Evolutionary conservation across 23 red algal species (phyloP).

Genomic region (Gracilaria domingensis): DNA sequence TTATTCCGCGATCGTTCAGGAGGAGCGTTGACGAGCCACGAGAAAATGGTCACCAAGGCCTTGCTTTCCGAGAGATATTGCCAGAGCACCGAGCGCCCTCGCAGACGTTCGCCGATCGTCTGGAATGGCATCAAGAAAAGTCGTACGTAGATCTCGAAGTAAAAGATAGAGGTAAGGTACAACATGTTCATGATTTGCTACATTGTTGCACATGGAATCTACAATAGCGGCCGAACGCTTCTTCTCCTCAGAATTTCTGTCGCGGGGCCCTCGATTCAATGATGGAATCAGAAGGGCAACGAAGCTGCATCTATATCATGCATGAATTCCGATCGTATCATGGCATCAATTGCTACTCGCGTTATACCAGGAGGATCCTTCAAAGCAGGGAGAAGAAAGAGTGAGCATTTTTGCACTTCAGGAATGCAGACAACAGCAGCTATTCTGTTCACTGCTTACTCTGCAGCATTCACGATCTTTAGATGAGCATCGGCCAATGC

Average conservation of each 20-base stretch:
- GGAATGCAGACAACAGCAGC: constrained; percentile 89
- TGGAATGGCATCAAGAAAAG: constrained; percentile 89
- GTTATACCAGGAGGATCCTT: constrained; percentile 78
- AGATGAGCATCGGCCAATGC: constrained; percentile 95
- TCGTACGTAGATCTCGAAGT: constrained; percentile 69
- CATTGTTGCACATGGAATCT: constrained; percentile 92
- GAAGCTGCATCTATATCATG: constrained; percentile 91
- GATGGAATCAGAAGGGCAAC: constrained; percentile 85
- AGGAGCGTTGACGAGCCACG: constrained; percentile 66
- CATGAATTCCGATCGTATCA: constrained; percentile 91
- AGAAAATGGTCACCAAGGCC: constrained; percentile 66
- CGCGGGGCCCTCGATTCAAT: constrained; percentile 86
- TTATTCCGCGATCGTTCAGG: constrained; percentile 28
- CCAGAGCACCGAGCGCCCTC: constrained; percentile 81
- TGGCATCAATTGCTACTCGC: constrained; percentile 85
- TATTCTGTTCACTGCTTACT: constrained; percentile 82
- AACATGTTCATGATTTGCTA: constrained; percentile 75
- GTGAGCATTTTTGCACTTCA: constrained; percentile 78
- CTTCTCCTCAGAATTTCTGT: constrained; percentile 83
- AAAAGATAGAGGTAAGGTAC: constrained; percentile 84
- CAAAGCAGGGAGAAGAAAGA: constrained; percentile 85
- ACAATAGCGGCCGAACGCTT: constrained; percentile 89
- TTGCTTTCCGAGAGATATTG: constrained; percentile 68
- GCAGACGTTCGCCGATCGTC: constrained; percentile 83
- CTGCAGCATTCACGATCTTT: constrained; percentile 79